Evolutionary conservation across 192 early-diverging fungal genomes (phyloP).

Genomic region (Umbelopsis sp.): DNA sequence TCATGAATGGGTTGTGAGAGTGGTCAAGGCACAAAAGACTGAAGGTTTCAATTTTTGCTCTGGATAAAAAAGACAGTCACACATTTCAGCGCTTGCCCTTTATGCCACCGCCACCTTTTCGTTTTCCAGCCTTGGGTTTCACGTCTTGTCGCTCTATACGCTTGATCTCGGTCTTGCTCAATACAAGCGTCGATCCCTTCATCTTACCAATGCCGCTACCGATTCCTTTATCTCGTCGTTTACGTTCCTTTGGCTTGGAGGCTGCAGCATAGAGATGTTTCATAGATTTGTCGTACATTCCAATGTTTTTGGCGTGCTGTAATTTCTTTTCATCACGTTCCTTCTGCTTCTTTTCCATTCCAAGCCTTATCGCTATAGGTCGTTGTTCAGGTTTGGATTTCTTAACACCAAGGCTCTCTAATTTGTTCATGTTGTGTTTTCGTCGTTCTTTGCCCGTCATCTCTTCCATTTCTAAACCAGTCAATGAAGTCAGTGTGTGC

Average conservation of each 20-base stretch:
- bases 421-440: slow-evolving; percentile 36
- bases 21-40: not conserved
- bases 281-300: slow-evolving; percentile 43
- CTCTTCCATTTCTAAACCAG: slow-evolving; percentile 40
- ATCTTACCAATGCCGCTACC: slow-evolving; percentile 42
- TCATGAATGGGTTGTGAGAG: too few species aligned
- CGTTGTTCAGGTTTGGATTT: slow-evolving; percentile 25
- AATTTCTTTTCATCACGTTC: slow-evolving; percentile 35
- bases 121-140: slow-evolving; percentile 12
- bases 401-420: slow-evolving; percentile 41
- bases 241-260: slow-evolving; percentile 22
- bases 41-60: not conserved
- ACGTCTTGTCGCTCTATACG: slow-evolving; percentile 27
- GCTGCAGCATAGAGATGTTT: slow-evolving; percentile 40
- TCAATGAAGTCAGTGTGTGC: not conserved
- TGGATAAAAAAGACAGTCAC: not conserved
- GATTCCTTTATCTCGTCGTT: slow-evolving; percentile 39
- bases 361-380: slow-evolving; percentile 35
- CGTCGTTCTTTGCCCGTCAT: slow-evolving; percentile 44
- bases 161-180: slow-evolving; percentile 43
- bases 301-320: slow-evolving; percentile 46
- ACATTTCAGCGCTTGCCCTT: not conserved
- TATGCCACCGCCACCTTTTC: not conserved
- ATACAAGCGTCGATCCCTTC: slow-evolving; percentile 39
- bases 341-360: slow-evolving; percentile 34